A percentile compares a stretch with the other conserved stretches of the same genome.
Conservation (phyloP, 768 basidiomycete genomes). For the Amanita thiersii region DNA sequence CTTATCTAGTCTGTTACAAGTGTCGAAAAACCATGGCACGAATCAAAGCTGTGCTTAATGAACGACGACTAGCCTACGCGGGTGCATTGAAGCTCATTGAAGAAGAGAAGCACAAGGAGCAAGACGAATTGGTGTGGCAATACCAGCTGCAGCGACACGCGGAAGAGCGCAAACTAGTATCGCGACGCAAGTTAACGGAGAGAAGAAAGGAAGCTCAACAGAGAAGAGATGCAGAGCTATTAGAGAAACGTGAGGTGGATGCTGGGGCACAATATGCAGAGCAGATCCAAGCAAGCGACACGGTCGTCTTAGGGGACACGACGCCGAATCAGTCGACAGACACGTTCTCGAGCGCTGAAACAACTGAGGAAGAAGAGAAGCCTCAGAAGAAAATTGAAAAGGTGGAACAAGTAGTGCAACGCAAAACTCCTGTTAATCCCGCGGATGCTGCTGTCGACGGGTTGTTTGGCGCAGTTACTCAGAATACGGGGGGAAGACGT, state of each 20-base stretch:
- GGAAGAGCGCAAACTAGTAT: slow-evolving; percentile 14
- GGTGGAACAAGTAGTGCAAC: background rate
- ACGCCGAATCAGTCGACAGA: background rate
- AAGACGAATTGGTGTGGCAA: slow-evolving; percentile 20
- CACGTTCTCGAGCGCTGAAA: background rate
- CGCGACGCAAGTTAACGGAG: slow-evolving; percentile 11
- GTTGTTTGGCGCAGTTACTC: slow-evolving; percentile 14
- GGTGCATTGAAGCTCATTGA: slow-evolving; percentile 46
- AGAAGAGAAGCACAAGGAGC: slow-evolving; percentile 21
- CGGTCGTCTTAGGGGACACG: background rate
- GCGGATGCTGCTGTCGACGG: slow-evolving; percentile 17
- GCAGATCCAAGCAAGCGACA: background rate
- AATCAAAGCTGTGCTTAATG: slow-evolving; percentile 88
- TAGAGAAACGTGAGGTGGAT: background rate
- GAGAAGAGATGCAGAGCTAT: background rate
- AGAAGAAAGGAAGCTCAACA: slow-evolving; percentile 10
- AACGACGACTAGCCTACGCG: slow-evolving; percentile 79
- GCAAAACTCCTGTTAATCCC: slow-evolving; percentile 8
- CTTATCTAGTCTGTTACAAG: slow-evolving; percentile 28
- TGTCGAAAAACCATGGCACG: slow-evolving; percentile 95
- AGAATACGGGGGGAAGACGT: background rate
- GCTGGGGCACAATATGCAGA: slow-evolving; percentile 6
- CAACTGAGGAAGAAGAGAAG: background rate
- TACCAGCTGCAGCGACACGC: slow-evolving; percentile 17
- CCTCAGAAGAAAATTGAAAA: background rate